A percentile compares a stretch with the other conserved stretches of the same genome.
Conservation (phyloP, 2,329 filamentous ascomycete species). For the Ophiostoma triangulosporum region DNA sequence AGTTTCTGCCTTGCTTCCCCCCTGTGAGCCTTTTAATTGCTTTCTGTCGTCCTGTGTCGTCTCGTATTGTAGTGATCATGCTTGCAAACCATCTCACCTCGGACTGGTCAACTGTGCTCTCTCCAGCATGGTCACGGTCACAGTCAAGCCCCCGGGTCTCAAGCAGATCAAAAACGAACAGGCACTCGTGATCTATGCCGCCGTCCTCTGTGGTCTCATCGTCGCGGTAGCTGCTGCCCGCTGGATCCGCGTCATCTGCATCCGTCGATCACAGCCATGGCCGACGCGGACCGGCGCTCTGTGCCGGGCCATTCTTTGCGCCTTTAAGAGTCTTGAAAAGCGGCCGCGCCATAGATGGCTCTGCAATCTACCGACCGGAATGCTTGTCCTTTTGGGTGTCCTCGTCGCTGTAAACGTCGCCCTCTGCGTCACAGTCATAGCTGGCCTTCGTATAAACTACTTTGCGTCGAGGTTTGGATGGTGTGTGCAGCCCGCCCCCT, state of each 20-base stretch:
- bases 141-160: neutral
- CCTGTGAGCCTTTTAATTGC: neutral
- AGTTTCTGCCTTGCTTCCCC: neutral
- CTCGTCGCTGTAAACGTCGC: neutral
- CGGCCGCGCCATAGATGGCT: neutral
- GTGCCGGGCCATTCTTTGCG: neutral
- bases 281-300: neutral
- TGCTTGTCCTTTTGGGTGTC: neutral
- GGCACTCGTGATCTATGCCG: constrained; percentile 7
- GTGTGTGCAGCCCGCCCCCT: neutral
- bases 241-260: neutral
- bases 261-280: neutral
- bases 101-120: neutral
- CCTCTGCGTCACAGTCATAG: constrained; percentile 3
- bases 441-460: constrained; percentile 2
- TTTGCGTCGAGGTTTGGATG: constrained; percentile 10
- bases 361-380: neutral
- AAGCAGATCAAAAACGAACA: constrained; percentile 10
- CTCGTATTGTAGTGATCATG: neutral
- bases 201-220: neutral
- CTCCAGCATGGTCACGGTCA: neutral
- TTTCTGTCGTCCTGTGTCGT: neutral
- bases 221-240: neutral
- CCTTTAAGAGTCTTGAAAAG: neutral
- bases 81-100: neutral